A percentile compares a stretch with the other conserved stretches of the same genome.
phyloP scores from a whole-genome alignment of 208 protist genomes.

The Trypanosoma melophagium region DNA sequence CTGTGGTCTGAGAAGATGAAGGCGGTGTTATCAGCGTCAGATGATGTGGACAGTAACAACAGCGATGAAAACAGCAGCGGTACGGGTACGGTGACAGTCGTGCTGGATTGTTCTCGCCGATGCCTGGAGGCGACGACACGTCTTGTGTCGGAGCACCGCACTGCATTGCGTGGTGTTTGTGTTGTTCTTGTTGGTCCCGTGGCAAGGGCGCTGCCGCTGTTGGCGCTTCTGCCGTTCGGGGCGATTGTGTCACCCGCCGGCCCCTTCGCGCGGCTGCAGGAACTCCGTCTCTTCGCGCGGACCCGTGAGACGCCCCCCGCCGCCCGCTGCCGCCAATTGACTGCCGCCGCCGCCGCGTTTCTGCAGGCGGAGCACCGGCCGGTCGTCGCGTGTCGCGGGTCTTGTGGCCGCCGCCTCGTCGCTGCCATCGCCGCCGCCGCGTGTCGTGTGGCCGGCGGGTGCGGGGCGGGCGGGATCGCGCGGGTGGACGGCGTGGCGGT shows the following conservation, averaged over 20 bases:
- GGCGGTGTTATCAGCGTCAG: conserved; percentile 17
- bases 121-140: conserved; percentile 34
- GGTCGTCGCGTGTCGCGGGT: conserved; percentile 46
- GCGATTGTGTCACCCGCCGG: conserved; percentile 52
- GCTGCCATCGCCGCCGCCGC: conserved; percentile 48
- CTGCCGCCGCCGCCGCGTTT: conserved; percentile 42
- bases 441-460: conserved; percentile 23
- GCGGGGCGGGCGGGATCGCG: conserved; percentile 37
- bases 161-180: conserved; percentile 27
- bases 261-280: conserved; percentile 46
- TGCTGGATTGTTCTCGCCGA: conserved; percentile 57
- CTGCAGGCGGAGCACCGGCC: conserved; percentile 40
- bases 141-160: conserved; percentile 39
- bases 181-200: conserved; percentile 46
- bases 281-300: conserved; percentile 57
- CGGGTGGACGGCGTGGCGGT: conserved; percentile 25
- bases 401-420: conserved; percentile 45
- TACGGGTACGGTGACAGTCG: conserved; percentile 31
- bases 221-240: conserved; percentile 48
- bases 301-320: too few relatives aligned
- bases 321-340: too few relatives aligned
- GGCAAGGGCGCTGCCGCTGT: conserved; percentile 30
- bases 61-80: not conserved
- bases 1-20: conserved; percentile 36
- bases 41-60: not conserved